Evolutionary conservation across 1,284 basidiomycete species (phyloP).

Genomic region (Sutorius eximius): DNA sequence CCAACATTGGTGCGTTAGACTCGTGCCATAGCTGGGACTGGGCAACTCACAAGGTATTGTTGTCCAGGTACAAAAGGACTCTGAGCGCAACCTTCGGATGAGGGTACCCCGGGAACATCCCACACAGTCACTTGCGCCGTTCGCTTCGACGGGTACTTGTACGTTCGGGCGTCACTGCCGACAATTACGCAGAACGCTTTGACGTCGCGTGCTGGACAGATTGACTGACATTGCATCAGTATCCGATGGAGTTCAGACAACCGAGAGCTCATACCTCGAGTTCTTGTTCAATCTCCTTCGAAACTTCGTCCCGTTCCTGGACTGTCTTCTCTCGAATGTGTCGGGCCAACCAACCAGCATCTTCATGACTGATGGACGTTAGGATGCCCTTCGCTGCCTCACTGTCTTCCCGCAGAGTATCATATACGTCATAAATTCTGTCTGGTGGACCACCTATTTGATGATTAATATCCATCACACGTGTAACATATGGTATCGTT

Average conservation of each 20-base stretch:
- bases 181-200: slow-evolving; percentile 80
- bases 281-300: slow-evolving; percentile 67
- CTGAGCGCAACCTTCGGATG: slow-evolving; percentile 50
- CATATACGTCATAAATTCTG: slow-evolving; percentile 63
- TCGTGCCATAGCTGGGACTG: not conserved
- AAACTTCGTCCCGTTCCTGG: slow-evolving; percentile 50
- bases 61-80: slow-evolving; percentile 65
- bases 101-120: slow-evolving; percentile 64
- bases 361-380: slow-evolving; percentile 40
- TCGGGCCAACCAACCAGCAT: slow-evolving; percentile 65
- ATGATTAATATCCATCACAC: not conserved
- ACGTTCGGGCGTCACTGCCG: slow-evolving; percentile 67
- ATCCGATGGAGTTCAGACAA: not conserved
- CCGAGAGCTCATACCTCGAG: slow-evolving; percentile 51
- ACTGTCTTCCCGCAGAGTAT: slow-evolving; percentile 57
- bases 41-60: slow-evolving; percentile 59
- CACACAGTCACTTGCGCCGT: slow-evolving; percentile 80
- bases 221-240: slow-evolving; percentile 42
- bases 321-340: slow-evolving; percentile 54
- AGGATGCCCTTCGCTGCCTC: slow-evolving; percentile 45
- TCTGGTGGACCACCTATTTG: slow-evolving; percentile 51
- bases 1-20: not conserved
- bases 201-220: slow-evolving; percentile 78
- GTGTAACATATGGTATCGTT: slow-evolving; percentile 8
- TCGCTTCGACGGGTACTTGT: slow-evolving; percentile 51